Evolutionary conservation across 805 yeast genomes (phyloP), one percentile per base, ranked within the genome.

Genomic region (Kuraishia ogatae): DNA sequence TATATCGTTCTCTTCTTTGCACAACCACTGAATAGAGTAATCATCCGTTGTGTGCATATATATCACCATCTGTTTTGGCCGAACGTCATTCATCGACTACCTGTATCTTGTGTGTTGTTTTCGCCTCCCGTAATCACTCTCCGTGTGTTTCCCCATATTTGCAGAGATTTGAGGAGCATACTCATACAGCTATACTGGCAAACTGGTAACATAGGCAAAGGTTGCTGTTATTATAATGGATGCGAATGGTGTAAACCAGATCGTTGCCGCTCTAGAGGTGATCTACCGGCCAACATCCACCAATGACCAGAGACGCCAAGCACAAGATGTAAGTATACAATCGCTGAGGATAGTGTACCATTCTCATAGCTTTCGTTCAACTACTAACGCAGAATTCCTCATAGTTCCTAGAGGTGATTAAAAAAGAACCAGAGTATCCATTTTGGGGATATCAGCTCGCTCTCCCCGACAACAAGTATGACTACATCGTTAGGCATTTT

Each of bases 361-460:
- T 5, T n/a, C 20, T 21, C 23, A 21, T 11, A 20, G 21, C 26
- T 5, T 21, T 19, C 50, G 21, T n/a, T 17, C 21, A 43, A 6
- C 17, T 24, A 54, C 52, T 48, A 52, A 54, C 54, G 3, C 2
- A 8, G 20, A n/a, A n/a, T n/a, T n/a, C n/a, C n/a, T 17, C 50
- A 8, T 62, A 69, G 66, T 89, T 89, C 60, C 74, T 94, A 35
- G 97, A 91, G 61, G 74, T 82, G 11, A 81, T 93, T 24, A 92
- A 89, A 65, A 71, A 76, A 50, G 84, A 86, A 58, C 87, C 85
- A 10, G 96, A 92, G 65, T 85, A 96, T 21, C 97, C 99, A 0
- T 81, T 74, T 58, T 90, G 96, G 92, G 97, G 97, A 2, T 93
- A 85, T 69, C 90, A 87, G 66, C 77, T 94, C 56, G 90, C 96